Conservation (phyloP, 768 basidiomycete species). For the Rhodotorula toruloides region DNA sequence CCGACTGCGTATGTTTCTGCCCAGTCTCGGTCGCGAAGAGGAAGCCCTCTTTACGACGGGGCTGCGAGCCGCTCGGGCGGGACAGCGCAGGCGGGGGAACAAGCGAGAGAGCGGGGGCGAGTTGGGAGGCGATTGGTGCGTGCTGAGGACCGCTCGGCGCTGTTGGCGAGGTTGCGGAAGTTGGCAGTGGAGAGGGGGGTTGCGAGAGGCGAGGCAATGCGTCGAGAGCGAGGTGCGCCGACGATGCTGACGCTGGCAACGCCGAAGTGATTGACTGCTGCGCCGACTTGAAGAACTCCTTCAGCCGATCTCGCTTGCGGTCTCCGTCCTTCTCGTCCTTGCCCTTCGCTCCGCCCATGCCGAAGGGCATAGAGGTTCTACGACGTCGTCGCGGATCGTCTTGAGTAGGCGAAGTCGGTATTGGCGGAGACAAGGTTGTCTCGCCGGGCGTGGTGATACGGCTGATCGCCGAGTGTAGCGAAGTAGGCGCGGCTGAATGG, state of each 20-base stretch:
- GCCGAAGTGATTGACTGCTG: slow-evolving; percentile 16
- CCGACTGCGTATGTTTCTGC: slow-evolving; percentile 26
- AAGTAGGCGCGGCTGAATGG: background rate
- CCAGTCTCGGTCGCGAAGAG: slow-evolving; percentile 30
- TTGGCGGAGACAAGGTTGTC: too few relatives aligned
- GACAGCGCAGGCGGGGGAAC: background rate
- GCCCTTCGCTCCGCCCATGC: background rate
- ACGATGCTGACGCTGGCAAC: slow-evolving; percentile 13
- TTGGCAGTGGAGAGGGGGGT: background rate
- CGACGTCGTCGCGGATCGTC: background rate
- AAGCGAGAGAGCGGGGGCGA: background rate
- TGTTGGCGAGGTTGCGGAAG: too few relatives aligned
- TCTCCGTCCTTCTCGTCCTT: background rate
- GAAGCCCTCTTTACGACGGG: slow-evolving; percentile 38
- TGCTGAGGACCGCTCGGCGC: too few relatives aligned
- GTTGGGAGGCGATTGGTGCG: too few relatives aligned
- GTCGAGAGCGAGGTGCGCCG: slow-evolving; percentile 5
- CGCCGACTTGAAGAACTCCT: slow-evolving; percentile 21
- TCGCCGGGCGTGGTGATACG: background rate
- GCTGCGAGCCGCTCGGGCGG: background rate
- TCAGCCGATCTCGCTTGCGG: slow-evolving; percentile 22
- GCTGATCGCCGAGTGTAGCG: background rate
- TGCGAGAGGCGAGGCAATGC: background rate
- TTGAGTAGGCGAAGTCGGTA: background rate
- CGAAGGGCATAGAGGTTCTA: slow-evolving; percentile 1